Evolutionary conservation across 495 filamentous ascomycete species (phyloP).

Genomic region (Penicillium bialowiezense): DNA sequence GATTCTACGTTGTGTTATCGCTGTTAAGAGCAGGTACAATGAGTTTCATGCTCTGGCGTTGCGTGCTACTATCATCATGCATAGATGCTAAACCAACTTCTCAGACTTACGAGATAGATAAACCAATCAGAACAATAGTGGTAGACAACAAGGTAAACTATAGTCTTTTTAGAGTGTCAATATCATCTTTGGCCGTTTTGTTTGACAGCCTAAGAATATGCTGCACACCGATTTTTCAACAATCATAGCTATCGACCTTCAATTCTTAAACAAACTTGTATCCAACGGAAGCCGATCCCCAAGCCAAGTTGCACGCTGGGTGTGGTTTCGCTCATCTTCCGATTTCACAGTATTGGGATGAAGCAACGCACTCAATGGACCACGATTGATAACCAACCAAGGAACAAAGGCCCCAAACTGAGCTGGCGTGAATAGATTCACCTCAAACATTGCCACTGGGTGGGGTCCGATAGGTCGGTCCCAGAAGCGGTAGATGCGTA

Average conservation of each 20-base stretch:
- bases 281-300: constrained; percentile 72
- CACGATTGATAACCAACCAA: constrained; percentile 82
- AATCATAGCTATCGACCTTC: constrained; percentile 3
- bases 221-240: background rate
- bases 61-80: too few relatives aligned
- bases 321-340: constrained; percentile 65
- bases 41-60: too few relatives aligned
- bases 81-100: too few relatives aligned
- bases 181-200: too few relatives aligned
- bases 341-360: constrained; percentile 71
- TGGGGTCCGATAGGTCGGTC: constrained; percentile 80
- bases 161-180: too few relatives aligned
- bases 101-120: too few relatives aligned
- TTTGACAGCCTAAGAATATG: too few relatives aligned
- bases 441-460: constrained; percentile 84
- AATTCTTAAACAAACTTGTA: constrained; percentile 55
- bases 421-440: constrained; percentile 78
- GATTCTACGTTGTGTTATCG: too few relatives aligned
- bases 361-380: constrained; percentile 73
- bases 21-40: too few relatives aligned
- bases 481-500: constrained; percentile 77
- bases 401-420: constrained; percentile 86
- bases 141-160: too few relatives aligned
- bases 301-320: constrained; percentile 81
- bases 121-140: too few relatives aligned